Evolutionary conservation across 1,139 yeast genomes (phyloP).

Genomic region (Meyerozyma carpophila): DNA sequence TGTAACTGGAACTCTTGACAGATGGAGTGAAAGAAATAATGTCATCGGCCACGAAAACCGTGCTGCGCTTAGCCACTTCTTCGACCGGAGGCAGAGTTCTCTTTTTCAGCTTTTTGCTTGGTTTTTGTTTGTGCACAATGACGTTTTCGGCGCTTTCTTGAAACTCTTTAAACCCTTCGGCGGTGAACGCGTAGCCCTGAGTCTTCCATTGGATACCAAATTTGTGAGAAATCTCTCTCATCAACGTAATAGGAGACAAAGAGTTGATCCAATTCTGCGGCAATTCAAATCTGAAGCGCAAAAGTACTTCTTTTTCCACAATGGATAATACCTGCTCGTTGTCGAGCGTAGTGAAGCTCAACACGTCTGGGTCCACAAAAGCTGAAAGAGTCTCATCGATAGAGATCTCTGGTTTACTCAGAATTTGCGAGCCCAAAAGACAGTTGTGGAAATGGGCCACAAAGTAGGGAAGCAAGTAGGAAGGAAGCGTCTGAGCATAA

Average conservation of each 20-base stretch:
- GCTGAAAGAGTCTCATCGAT: constrained; percentile 38
- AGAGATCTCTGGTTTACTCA: constrained; percentile 35
- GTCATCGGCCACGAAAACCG: constrained; percentile 55
- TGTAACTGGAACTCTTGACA: constrained; percentile 64
- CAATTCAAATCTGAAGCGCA: constrained; percentile 59
- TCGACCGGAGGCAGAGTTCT: constrained; percentile 20
- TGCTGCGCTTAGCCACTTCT: constrained; percentile 18
- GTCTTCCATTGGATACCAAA: constrained; percentile 84
- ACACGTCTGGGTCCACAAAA: constrained; percentile 39
- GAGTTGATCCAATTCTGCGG: constrained; percentile 41
- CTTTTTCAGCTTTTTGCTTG: constrained; percentile 36
- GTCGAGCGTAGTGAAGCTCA: constrained; percentile 41
- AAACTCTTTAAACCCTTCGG: constrained; percentile 37
- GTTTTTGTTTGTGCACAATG: constrained; percentile 17
- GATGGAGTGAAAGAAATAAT: constrained; percentile 67
- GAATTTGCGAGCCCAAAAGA: constrained; percentile 50
- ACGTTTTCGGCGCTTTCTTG: constrained; percentile 12
- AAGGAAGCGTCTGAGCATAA: constrained; percentile 44
- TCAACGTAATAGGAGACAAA: constrained; percentile 40
- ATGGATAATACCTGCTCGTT: constrained; percentile 37
- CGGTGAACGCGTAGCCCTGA: constrained; percentile 46
- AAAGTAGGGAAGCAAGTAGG: constrained; percentile 49
- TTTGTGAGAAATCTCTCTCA: constrained; percentile 70
- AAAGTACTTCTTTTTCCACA: constrained; percentile 46
- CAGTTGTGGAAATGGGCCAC: constrained; percentile 73